Evolutionary conservation across 2,329 filamentous ascomycete species (phyloP), one percentile per base, ranked within the genome.

Genomic region (Zymoseptoria ardabiliae): DNA sequence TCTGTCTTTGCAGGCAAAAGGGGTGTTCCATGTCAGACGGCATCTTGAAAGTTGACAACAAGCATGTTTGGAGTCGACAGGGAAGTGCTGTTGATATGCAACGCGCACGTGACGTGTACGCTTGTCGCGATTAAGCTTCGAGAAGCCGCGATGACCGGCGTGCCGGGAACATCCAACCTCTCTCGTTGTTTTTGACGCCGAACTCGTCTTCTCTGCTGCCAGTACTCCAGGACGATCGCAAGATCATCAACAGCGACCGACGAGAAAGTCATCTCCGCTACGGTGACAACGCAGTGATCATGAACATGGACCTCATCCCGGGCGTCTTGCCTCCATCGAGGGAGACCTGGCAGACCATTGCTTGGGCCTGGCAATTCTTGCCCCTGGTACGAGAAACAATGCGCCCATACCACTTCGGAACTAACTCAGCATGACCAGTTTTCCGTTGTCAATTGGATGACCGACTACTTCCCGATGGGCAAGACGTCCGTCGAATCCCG

Each of bases 401-500:
- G 19, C 21, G 13, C 54, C 54, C 17, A n/a, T 17, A 30, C 48
- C n/a, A 50, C 56, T 23, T 55, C 50, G 30, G 23, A 66, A 55
- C 52, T 58, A 64, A 56, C 63, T 28, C n/a, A 19, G 52, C 57
- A 11, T 19, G 53, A 6, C 61, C 60, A 96, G 91, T 70, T 91
- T 63, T 86, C 86, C 0, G 82, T 85, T 1, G 55, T 84, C 21
- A 91, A 96, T 84, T 95, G 88, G 87, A 60, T 86, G 58, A 77
- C 81, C n/a, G 82, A 84, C 58, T 96, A 85, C 82, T 94, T 97
- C 73, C 90, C 90, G 55, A 91, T 93, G 79, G 94, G 94, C 73
- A 97, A 97, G 76, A 96, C 92, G 2, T 96, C 91, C 3, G 81
- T 85, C 19, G 71, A 80, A 2, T 91, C 88, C 68, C 77, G 77